Conservation (phyloP, 192 early-diverging fungal genomes). For the Coemansia sp. region DNA sequence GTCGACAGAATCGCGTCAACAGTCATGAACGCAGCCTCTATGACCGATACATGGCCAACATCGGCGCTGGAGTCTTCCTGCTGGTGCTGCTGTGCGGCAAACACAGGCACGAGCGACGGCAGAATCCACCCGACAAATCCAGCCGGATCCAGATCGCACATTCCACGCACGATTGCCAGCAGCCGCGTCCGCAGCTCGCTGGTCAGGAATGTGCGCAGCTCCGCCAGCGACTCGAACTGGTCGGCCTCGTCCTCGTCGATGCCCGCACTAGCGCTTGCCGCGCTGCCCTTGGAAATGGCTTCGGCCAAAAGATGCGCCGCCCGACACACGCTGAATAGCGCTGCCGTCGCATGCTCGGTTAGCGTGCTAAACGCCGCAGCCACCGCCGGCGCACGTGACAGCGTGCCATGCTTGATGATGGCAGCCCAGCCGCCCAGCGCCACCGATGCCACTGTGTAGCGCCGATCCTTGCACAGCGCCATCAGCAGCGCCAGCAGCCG, state of each 20-base stretch:
- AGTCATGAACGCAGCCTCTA: slow-evolving; percentile 42
- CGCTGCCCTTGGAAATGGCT: neutral
- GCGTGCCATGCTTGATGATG: slow-evolving; percentile 23
- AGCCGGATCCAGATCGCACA: slow-evolving; percentile 42
- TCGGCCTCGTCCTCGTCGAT: slow-evolving; percentile 35
- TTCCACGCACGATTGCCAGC: slow-evolving; percentile 39
- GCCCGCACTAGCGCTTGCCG: neutral
- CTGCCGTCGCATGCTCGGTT: slow-evolving; percentile 32
- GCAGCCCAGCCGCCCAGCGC: slow-evolving; percentile 35
- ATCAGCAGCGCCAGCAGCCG: slow-evolving; percentile 32
- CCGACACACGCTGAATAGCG: slow-evolving; percentile 34
- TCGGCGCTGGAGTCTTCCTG: neutral
- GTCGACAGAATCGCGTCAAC: slow-evolving; percentile 36
- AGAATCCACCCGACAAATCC: slow-evolving; percentile 49
- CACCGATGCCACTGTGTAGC: slow-evolving; percentile 30
- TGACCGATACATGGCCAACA: slow-evolving; percentile 4
- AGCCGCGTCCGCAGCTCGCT: slow-evolving; percentile 37
- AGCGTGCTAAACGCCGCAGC: slow-evolving; percentile 21
- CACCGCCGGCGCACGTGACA: slow-evolving; percentile 25
- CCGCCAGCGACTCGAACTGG: slow-evolving; percentile 29
- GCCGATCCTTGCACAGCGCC: slow-evolving; percentile 24
- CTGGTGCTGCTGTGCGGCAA: neutral
- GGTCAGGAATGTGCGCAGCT: slow-evolving; percentile 36
- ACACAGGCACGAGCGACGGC: slow-evolving; percentile 36
- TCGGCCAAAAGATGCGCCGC: slow-evolving; percentile 17